Evolutionary conservation across 176 grass and related monocot genomes (phyloP).

Genomic region (Carex cristatella): DNA sequence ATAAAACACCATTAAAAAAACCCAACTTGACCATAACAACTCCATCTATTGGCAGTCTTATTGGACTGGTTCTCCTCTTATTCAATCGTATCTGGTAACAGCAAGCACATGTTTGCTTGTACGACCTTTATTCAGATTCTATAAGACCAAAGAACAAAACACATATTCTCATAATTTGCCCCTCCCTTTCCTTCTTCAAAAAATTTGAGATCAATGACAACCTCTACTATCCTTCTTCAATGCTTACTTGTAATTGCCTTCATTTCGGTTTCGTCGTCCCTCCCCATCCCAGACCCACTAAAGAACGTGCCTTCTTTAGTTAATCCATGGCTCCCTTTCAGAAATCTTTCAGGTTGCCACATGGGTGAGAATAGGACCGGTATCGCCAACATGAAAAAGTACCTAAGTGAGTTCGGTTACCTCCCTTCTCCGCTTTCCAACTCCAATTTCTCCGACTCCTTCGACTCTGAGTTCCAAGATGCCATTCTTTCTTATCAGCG

Average conservation of each 20-base stretch:
- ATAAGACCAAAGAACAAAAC: no score
- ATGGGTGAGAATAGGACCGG: slow-evolving; percentile 49
- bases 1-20: neutral
- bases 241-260: slow-evolving; percentile 16
- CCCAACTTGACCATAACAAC: slow-evolving; percentile 8
- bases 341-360: slow-evolving; percentile 73
- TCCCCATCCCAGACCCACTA: neutral
- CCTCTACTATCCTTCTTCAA: neutral
- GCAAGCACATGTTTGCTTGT: neutral
- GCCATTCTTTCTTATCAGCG: slow-evolving; percentile 67
- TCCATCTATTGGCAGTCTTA: neutral
- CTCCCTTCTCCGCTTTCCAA: slow-evolving; percentile 32
- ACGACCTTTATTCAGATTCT: neutral
- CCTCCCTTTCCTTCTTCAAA: neutral
- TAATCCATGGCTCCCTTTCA: slow-evolving; percentile 77
- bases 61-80: slow-evolving; percentile 11
- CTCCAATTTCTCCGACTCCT: slow-evolving; percentile 49
- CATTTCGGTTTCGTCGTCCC: neutral
- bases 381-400: slow-evolving; percentile 56
- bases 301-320: neutral
- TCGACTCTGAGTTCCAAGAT: slow-evolving; percentile 47
- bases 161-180: no score
- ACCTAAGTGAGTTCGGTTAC: slow-evolving; percentile 72
- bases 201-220: slow-evolving; percentile 17
- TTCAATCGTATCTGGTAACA: neutral